Evolutionary conservation across 805 yeast genomes (phyloP).

Genomic region (Helenozyma baotianmanensis): DNA sequence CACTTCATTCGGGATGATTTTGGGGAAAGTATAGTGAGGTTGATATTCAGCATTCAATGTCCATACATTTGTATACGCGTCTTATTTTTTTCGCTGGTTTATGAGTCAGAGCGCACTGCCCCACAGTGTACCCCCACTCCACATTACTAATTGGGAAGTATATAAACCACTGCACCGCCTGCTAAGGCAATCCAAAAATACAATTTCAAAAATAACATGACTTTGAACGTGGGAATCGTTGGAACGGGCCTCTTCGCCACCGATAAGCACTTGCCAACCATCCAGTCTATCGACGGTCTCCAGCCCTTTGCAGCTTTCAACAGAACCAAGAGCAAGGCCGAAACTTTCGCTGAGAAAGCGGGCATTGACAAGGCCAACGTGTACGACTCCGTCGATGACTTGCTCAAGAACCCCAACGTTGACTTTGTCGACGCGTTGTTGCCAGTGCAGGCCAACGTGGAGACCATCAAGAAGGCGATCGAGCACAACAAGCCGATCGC

Average conservation of each 20-base stretch:
- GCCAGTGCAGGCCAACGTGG: constrained; percentile 80
- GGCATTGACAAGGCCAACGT: constrained; percentile 47
- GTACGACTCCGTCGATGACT: constrained; percentile 57
- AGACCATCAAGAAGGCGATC: constrained; percentile 65
- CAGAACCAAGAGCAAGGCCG: constrained; percentile 82
- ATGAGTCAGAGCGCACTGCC: too few species aligned
- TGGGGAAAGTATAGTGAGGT: too few species aligned
- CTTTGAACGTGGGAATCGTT: constrained; percentile 57
- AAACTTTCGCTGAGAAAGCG: constrained; percentile 65
- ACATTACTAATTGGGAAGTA: too few species aligned
- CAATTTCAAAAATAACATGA: constrained; percentile 10
- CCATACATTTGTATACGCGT: too few species aligned
- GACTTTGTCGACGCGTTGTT: constrained; percentile 80
- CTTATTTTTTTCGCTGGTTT: too few species aligned
- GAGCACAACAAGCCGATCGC: constrained; percentile 72
- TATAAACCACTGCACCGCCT: too few species aligned
- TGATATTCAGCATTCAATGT: too few species aligned
- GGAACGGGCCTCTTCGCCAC: constrained; percentile 90
- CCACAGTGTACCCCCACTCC: too few species aligned
- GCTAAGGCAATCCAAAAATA: too few species aligned
- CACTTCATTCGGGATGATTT: too few species aligned
- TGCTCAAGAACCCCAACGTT: constrained; percentile 60
- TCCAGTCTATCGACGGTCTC: constrained; percentile 48
- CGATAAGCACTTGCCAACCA: constrained; percentile 75
- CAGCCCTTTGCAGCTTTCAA: constrained; percentile 70